A percentile compares a stretch with the other conserved stretches of the same genome.
These are phyloP conservation scores for Lepiota brunneoincarnata DNA, from an alignment of 768 basidiomycete species.

Conservation along the genomic window DNA sequence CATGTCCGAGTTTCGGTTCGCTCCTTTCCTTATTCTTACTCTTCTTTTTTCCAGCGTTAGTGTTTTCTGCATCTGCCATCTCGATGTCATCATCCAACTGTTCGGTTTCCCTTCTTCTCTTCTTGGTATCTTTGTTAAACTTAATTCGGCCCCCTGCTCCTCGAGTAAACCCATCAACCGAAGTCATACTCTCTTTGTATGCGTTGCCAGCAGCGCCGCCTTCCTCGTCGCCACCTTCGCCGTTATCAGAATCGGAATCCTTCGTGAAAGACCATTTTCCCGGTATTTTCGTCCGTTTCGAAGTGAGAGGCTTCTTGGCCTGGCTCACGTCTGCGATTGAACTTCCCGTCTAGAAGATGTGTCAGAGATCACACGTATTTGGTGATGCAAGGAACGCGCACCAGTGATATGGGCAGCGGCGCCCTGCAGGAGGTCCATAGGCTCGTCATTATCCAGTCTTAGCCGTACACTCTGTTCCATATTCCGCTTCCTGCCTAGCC, in stretches of 20 bases:
- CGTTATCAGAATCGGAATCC: slow-evolving; percentile 46
- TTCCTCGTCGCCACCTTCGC: slow-evolving; percentile 32
- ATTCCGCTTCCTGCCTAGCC: slow-evolving; percentile 30
- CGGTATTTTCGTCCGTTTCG: slow-evolving; percentile 82
- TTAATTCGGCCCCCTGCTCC: slow-evolving; percentile 83
- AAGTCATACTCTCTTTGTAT: slow-evolving; percentile 80
- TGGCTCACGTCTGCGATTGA: slow-evolving; percentile 64
- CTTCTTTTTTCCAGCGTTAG: slow-evolving; percentile 43
- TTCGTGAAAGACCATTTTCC: slow-evolving; percentile 76
- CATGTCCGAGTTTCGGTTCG: slow-evolving; percentile 61
- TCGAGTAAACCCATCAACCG: slow-evolving; percentile 87
- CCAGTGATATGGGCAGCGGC: slow-evolving; percentile 69
- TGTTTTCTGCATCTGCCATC: slow-evolving; percentile 67
- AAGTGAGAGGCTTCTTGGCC: slow-evolving; percentile 86
- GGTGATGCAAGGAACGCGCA: slow-evolving; percentile 32
- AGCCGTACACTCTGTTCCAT: slow-evolving; percentile 55
- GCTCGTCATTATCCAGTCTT: slow-evolving; percentile 86
- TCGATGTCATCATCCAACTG: slow-evolving; percentile 62
- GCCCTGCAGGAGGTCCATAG: slow-evolving; percentile 91
- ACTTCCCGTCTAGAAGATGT: slow-evolving; percentile 34
- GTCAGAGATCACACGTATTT: background rate
- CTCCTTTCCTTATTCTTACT: slow-evolving; percentile 44
- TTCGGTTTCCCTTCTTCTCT: slow-evolving; percentile 72
- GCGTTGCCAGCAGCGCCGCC: slow-evolving; percentile 67
- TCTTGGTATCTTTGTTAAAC: slow-evolving; percentile 97